Conservation (phyloP, 495 filamentous ascomycete genomes). For the Penicillium fimorum region DNA sequence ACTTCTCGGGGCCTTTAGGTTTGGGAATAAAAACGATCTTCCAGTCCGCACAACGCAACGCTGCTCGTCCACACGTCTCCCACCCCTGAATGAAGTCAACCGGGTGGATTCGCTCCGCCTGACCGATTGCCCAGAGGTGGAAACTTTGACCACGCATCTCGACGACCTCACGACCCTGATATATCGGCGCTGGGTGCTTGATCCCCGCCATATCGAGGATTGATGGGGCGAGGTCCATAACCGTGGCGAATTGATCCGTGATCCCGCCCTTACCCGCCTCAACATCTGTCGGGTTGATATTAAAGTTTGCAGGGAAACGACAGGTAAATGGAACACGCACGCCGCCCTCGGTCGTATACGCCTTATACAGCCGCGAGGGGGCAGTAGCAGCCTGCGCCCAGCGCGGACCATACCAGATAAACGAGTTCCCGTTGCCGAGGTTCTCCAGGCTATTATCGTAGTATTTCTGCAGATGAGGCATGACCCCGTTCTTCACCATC, state of each 20-base stretch:
- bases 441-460: slow-evolving; percentile 63
- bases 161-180: slow-evolving; percentile 56
- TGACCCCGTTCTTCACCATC: slow-evolving; percentile 50
- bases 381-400: slow-evolving; percentile 66
- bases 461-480: slow-evolving; percentile 57
- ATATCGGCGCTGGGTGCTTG: slow-evolving; percentile 55
- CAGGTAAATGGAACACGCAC: slow-evolving; percentile 59
- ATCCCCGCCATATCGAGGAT: slow-evolving; percentile 62
- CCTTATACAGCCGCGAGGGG: slow-evolving; percentile 60
- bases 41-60: slow-evolving; percentile 47
- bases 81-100: slow-evolving; percentile 49
- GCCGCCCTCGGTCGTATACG: slow-evolving; percentile 61
- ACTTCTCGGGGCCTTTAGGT: slow-evolving; percentile 47
- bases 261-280: slow-evolving; percentile 36
- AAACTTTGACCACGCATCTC: slow-evolving; percentile 56
- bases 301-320: slow-evolving; percentile 41
- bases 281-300: slow-evolving; percentile 20
- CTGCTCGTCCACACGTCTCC: slow-evolving; percentile 48
- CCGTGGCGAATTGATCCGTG: slow-evolving; percentile 57
- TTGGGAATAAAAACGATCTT: slow-evolving; percentile 52
- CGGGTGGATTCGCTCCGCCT: slow-evolving; percentile 40
- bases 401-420: slow-evolving; percentile 65
- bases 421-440: slow-evolving; percentile 57
- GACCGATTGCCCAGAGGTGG: slow-evolving; percentile 40
- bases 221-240: slow-evolving; percentile 63